Base-by-base conservation (phyloP, 805 yeast genomes). In the Candida sithepensis region DNA sequence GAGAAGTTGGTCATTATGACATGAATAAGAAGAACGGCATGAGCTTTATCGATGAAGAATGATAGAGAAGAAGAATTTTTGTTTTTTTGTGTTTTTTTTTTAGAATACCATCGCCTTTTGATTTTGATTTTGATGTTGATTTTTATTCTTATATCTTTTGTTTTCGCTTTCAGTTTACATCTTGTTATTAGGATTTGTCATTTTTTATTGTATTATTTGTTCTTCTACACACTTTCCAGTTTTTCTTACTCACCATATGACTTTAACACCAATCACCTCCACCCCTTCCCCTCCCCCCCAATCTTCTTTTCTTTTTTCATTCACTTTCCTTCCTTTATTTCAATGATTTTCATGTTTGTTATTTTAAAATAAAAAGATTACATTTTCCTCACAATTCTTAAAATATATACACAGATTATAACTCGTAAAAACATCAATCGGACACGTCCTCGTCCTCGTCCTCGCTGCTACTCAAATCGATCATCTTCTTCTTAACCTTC, bases 381-480 rank as follows among this genome's bases (percentile, higher is more conserved):
- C n/a, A n/a, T n/a, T n/a, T n/a, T n/a, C n/a, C n/a, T n/a, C n/a
- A n/a, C n/a, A n/a, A n/a, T n/a, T n/a, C n/a, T n/a, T n/a, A n/a
- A n/a, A n/a, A n/a, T n/a, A n/a, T n/a, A n/a, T n/a, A n/a, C n/a
- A n/a, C n/a, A n/a, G n/a, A n/a, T n/a, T n/a, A n/a, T n/a, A n/a
- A n/a, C n/a, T n/a, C n/a, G n/a, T n/a, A n/a, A n/a, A n/a, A n/a
- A n/a, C n/a, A n/a, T n/a, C n/a, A 26, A 16, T 36, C 41, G 16
- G 18, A n/a, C 14, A 36, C 41, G 26, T 43, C 48, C 13, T 45
- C 49, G 28, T 44, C 50, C 14, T 43, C 41, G 26, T 43, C 48
- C 13, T 45, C 49, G 28, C 46, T 52, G 33, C 50, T 46, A 23
- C 52, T 48, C 38, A 51, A 45, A 24, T 51, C 49, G n/a, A 51